These are phyloP conservation scores for Penicillium malachiteum DNA, from an alignment of 495 filamentous ascomycete species.

Conservation along the genomic window DNA sequence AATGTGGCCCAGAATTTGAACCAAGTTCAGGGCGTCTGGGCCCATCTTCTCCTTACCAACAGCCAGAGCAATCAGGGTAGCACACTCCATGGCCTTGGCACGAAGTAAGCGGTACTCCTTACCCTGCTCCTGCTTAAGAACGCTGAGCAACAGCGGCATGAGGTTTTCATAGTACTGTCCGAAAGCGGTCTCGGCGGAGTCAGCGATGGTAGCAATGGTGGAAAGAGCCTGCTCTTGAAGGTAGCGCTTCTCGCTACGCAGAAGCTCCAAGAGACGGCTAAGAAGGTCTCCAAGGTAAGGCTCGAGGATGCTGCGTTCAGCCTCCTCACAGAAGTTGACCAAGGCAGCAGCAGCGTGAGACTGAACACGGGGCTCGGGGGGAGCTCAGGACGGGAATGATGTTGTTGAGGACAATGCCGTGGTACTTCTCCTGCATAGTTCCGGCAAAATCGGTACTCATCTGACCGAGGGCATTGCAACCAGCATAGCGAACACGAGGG, in stretches of 20 bases:
- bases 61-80: conserved; percentile 91
- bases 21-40: conserved; percentile 77
- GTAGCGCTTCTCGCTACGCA: conserved; percentile 88
- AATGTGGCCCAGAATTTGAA: conserved; percentile 81
- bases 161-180: conserved; percentile 92
- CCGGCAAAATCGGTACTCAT: conserved; percentile 99
- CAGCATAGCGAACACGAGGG: conserved; percentile 94
- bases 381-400: conserved; percentile 93
- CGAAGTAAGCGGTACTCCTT: conserved; percentile 89
- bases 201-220: conserved; percentile 97
- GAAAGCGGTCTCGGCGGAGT: conserved; percentile 94
- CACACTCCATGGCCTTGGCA: conserved; percentile 99
- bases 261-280: conserved; percentile 73
- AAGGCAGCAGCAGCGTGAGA: conserved; percentile 95
- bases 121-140: conserved; percentile 81
- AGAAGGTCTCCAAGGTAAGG: conserved; percentile 91
- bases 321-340: conserved; percentile 99
- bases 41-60: conserved; percentile 93
- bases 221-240: conserved; percentile 98
- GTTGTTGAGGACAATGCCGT: conserved; percentile 76
- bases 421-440: conserved; percentile 97
- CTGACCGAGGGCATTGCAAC: conserved; percentile 97
- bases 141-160: conserved; percentile 91
- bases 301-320: conserved; percentile 86
- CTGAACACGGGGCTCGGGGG: conserved; percentile 88